phyloP scores from a whole-genome alignment of 139 green algal species.

The Asterochloris erici region DNA sequence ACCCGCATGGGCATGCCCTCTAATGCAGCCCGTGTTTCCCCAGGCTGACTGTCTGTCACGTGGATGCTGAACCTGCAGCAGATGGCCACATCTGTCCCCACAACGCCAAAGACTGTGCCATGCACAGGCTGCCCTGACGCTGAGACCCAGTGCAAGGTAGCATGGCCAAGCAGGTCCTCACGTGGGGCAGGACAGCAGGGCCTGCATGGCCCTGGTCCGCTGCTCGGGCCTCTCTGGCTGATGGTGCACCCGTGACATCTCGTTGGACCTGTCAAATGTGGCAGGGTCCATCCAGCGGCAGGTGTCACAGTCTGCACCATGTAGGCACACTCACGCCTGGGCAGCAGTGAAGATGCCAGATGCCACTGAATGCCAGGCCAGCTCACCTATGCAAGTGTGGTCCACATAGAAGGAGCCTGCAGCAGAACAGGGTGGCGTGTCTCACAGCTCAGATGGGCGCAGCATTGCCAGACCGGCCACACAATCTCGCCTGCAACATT shows the following conservation, averaged over 20 bases:
- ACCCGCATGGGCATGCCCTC: conserved; percentile 56
- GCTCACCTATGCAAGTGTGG: conserved; percentile 64
- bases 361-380: background rate
- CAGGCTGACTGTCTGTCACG: conserved; percentile 13
- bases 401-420: conserved; percentile 50
- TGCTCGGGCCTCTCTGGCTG: conserved; percentile 49
- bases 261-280: conserved; percentile 38
- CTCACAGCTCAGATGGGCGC: no score
- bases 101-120: background rate
- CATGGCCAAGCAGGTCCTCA: conserved; percentile 29
- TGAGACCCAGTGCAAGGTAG: background rate
- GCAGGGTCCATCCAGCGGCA: conserved; percentile 78
- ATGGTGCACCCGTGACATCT: conserved; percentile 42
- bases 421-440: conserved; percentile 17
- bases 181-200: conserved; percentile 76
- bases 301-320: conserved; percentile 64
- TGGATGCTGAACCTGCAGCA: conserved; percentile 74
- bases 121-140: background rate
- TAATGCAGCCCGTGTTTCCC: conserved; percentile 54
- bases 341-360: background rate
- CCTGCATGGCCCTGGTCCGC: conserved; percentile 53
- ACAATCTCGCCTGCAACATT: conserved; percentile 42
- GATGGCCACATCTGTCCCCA: background rate
- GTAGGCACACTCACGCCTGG: background rate
- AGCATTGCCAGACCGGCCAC: no score